These are phyloP conservation scores for Leptosphaerulina australis DNA, from an alignment of 2,329 filamentous ascomycete genomes.

Conservation along the genomic window DNA sequence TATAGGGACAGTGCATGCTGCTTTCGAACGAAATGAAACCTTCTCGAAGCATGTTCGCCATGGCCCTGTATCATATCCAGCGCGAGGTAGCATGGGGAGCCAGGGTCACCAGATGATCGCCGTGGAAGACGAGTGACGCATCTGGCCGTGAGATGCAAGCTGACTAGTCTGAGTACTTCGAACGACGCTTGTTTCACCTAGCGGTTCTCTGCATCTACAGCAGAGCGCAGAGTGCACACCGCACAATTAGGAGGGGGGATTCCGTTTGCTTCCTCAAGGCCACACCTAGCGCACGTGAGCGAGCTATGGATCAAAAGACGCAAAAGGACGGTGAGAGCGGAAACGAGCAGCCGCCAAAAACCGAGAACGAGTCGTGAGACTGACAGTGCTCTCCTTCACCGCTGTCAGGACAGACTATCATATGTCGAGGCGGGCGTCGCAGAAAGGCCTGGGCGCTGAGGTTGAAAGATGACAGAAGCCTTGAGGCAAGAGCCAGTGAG, in stretches of 20 bases:
- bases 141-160: constrained; percentile 9
- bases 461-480: constrained; percentile 22
- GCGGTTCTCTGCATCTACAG: constrained; percentile 25
- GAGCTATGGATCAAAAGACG: constrained; percentile 13
- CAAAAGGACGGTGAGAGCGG: constrained; percentile 6
- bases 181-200: constrained; percentile 43
- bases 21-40: constrained; percentile 35
- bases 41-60: constrained; percentile 41
- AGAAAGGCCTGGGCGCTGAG: constrained; percentile 19
- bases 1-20: background rate
- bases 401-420: constrained; percentile 1
- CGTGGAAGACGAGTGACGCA: constrained; percentile 42
- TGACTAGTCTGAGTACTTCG: constrained; percentile 20
- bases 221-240: constrained; percentile 12
- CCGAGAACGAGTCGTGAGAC: constrained; percentile 1
- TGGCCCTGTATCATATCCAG: constrained; percentile 31
- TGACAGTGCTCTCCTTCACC: background rate
- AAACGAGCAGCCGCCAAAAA: constrained; percentile 4
- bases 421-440: constrained; percentile 8
- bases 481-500: constrained; percentile 33
- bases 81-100: constrained; percentile 20
- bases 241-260: constrained; percentile 6
- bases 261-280: constrained; percentile 27
- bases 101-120: constrained; percentile 39
- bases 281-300: constrained; percentile 28